Evolutionary conservation across 192 early-diverging fungal species (phyloP).

Genomic region (Podila epigama): DNA sequence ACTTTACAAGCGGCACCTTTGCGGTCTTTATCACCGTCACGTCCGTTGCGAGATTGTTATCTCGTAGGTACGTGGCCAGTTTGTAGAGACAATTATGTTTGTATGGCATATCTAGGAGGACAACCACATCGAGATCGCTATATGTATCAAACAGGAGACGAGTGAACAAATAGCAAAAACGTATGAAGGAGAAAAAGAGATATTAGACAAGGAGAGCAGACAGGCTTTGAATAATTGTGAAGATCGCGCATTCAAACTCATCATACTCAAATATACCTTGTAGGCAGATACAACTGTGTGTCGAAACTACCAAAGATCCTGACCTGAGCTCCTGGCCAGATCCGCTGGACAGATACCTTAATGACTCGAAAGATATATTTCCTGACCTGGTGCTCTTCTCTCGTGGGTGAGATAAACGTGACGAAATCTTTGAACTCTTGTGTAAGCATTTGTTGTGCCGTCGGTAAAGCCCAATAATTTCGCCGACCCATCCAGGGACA

Average conservation of each 20-base stretch:
- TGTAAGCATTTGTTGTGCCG: slow-evolving; percentile 29
- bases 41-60: slow-evolving; percentile 47
- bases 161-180: too few species aligned
- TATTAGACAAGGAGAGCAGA: neutral
- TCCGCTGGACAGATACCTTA: slow-evolving; percentile 51
- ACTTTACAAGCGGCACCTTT: slow-evolving; percentile 93
- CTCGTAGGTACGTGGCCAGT: slow-evolving; percentile 38
- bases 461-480: neutral
- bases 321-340: slow-evolving; percentile 56
- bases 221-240: neutral
- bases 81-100: neutral
- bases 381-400: slow-evolving; percentile 82
- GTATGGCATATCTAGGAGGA: neutral
- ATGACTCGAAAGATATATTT: slow-evolving; percentile 72
- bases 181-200: neutral
- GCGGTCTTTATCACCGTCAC: slow-evolving; percentile 62
- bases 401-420: slow-evolving; percentile 81
- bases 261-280: slow-evolving; percentile 75
- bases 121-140: slow-evolving; percentile 32
- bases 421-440: slow-evolving; percentile 82
- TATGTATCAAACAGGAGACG: too few species aligned
- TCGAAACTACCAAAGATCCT: slow-evolving; percentile 89
- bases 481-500: slow-evolving; percentile 39
- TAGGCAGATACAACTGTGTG: slow-evolving; percentile 87
- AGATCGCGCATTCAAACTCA: neutral